Evolutionary conservation across 352 stramenopile genomes (phyloP).

Genomic region (Phytopythium chamaehyphon): DNA sequence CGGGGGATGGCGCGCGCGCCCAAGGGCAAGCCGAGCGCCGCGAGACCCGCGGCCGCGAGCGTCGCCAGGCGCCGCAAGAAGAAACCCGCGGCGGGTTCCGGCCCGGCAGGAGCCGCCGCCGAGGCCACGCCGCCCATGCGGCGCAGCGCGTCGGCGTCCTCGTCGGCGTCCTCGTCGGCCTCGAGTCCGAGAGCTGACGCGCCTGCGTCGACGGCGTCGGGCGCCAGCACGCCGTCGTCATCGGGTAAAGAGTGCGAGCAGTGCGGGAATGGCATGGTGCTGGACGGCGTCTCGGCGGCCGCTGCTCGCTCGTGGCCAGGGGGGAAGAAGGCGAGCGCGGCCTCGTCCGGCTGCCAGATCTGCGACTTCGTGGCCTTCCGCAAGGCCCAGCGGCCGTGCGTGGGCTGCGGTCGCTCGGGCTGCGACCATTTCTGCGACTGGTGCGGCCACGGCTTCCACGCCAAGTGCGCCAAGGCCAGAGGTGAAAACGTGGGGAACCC

Average conservation of each 20-base stretch:
- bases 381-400: constrained; percentile 60
- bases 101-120: too few species aligned
- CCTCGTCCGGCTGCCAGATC: constrained; percentile 52
- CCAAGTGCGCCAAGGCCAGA: constrained; percentile 49
- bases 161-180: constrained; percentile 14
- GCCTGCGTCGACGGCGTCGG: constrained; percentile 13
- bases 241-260: constrained; percentile 51
- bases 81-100: constrained; percentile 9
- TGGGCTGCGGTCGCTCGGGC: constrained; percentile 47
- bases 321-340: constrained; percentile 38
- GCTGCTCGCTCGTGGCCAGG: constrained; percentile 34
- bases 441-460: constrained; percentile 80
- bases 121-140: constrained; percentile 1
- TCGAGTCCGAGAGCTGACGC: constrained; percentile 2
- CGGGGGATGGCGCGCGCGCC: constrained; percentile 5
- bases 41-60: constrained; percentile 6
- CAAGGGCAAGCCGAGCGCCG: constrained; percentile 2
- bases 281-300: constrained; percentile 35
- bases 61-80: constrained; percentile 26
- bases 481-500: constrained; percentile 47
- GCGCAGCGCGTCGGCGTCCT: constrained; percentile 10
- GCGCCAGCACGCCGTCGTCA: constrained; percentile 22
- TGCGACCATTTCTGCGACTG: constrained; percentile 85
- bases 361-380: constrained; percentile 78
- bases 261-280: constrained; percentile 34